Conservation (phyloP, 164 flowering plant species). For the Buxus sempervirens region DNA sequence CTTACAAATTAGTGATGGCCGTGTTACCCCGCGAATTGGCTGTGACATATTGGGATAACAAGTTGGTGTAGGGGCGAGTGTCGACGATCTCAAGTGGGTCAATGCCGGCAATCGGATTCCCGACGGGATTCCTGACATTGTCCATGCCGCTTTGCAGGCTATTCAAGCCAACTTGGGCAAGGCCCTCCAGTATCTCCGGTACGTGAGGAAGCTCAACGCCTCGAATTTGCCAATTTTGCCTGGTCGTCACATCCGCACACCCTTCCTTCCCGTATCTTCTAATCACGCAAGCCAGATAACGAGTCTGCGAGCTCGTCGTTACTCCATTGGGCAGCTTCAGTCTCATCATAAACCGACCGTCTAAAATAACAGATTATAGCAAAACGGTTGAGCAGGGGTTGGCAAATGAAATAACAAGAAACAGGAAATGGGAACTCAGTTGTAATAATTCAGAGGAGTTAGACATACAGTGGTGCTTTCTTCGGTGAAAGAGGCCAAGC, state of each 20-base stretch:
- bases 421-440: neutral
- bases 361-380: slow-evolving; percentile 6
- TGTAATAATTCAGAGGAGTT: neutral
- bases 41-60: slow-evolving; percentile 73
- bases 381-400: too few relatives aligned
- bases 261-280: slow-evolving; percentile 79
- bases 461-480: slow-evolving; percentile 87
- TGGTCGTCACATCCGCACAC: slow-evolving; percentile 88
- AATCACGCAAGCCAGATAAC: slow-evolving; percentile 78
- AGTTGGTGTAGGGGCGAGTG: slow-evolving; percentile 75
- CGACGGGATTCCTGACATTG: slow-evolving; percentile 94
- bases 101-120: slow-evolving; percentile 91
- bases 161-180: slow-evolving; percentile 71
- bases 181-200: slow-evolving; percentile 78
- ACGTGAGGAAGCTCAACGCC: slow-evolving; percentile 85
- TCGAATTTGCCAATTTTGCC: slow-evolving; percentile 98
- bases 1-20: slow-evolving; percentile 74
- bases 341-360: slow-evolving; percentile 98
- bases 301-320: slow-evolving; percentile 78
- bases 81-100: slow-evolving; percentile 86
- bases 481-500: slow-evolving; percentile 90
- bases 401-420: neutral
- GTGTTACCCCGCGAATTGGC: slow-evolving; percentile 76
- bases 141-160: slow-evolving; percentile 99
- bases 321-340: slow-evolving; percentile 97